Percentiles rank a stretch among this genome's conserved stretches.
Evolutionary conservation across 768 basidiomycete species (phyloP).

Genomic region (Lyophyllum shimeji): DNA sequence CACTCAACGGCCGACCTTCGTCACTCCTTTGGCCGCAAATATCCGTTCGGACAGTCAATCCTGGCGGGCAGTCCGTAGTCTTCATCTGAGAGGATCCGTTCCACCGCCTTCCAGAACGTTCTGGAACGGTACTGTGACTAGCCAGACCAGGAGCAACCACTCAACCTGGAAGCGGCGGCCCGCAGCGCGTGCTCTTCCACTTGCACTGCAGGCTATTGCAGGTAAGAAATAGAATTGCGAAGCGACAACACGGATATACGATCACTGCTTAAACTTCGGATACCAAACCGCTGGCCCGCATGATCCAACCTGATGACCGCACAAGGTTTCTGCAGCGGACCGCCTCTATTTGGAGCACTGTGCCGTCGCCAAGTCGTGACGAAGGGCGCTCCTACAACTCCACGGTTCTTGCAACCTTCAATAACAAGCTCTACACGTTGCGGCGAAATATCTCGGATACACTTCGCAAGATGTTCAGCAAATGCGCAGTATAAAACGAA

Average conservation of each 20-base stretch:
- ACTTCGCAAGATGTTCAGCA: conserved; percentile 10
- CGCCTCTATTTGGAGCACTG: neutral
- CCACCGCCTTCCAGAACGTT: too few relatives aligned
- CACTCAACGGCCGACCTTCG: too few relatives aligned
- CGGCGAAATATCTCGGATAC: conserved; percentile 12
- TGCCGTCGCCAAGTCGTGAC: neutral
- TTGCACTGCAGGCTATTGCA: neutral
- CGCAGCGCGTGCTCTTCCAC: neutral
- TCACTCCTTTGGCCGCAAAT: too few relatives aligned
- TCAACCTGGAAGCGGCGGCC: too few relatives aligned
- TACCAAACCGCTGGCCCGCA: too few relatives aligned
- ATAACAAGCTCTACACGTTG: neutral
- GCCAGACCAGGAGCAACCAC: too few relatives aligned
- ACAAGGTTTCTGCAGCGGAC: conserved; percentile 6
- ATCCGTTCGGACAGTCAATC: too few relatives aligned
- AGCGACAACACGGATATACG: neutral
- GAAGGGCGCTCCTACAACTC: neutral
- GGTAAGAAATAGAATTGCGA: neutral
- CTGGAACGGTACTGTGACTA: too few relatives aligned
- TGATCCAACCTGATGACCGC: conserved; percentile 13
- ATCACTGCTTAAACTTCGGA: neutral
- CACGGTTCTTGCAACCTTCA: neutral
- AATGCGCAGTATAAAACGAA: conserved; percentile 5
- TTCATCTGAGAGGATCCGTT: too few relatives aligned
- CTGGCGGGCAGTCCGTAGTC: too few relatives aligned